Percentiles rank a stretch among this genome's conserved stretches.
phyloP scores from a whole-genome alignment of 129 eudicot species.

The Flaveria robusta region DNA sequence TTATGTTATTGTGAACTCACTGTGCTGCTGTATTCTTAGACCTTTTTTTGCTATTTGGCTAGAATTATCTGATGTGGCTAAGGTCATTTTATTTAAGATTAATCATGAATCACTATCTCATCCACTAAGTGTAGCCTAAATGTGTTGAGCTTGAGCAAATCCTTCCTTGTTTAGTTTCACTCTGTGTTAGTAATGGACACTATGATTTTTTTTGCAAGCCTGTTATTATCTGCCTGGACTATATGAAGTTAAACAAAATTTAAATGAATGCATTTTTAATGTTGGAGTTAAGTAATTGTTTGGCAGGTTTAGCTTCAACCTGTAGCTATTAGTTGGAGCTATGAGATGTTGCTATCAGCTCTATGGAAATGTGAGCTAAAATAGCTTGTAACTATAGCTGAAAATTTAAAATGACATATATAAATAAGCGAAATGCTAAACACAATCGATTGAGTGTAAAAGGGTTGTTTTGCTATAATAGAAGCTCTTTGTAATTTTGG shows the following conservation, averaged over 20 bases:
- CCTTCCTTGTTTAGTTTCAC: too few relatives aligned
- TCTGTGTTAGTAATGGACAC: too few relatives aligned
- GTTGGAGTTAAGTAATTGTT: conserved; percentile 17
- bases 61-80: background rate
- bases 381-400: background rate
- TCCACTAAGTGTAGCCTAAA: too few relatives aligned
- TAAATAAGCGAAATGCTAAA: background rate
- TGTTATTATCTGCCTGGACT: too few relatives aligned
- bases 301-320: background rate
- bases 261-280: background rate
- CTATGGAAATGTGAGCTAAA: background rate
- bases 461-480: background rate
- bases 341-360: background rate
- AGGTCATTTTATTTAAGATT: background rate
- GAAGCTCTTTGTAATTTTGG: background rate
- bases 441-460: background rate
- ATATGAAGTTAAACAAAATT: background rate
- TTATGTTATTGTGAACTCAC: background rate
- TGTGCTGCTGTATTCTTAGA: background rate
- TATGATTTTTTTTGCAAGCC: too few relatives aligned
- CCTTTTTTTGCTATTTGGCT: background rate
- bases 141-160: too few relatives aligned
- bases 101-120: background rate
- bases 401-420: background rate
- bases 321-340: background rate